Conservation (phyloP, 1,139 yeast species). For the Debaryomyces robertsiae region DNA sequence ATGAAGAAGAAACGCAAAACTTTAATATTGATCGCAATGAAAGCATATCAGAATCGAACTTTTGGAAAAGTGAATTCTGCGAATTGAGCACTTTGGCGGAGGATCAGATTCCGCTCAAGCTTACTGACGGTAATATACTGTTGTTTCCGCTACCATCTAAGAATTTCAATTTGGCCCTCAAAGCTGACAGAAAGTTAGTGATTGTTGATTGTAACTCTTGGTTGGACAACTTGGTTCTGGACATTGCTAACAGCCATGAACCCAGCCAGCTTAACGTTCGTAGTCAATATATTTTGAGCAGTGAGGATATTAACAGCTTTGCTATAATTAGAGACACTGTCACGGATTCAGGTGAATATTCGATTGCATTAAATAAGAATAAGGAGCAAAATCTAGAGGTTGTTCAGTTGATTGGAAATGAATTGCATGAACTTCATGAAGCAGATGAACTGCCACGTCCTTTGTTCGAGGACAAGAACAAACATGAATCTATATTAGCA, state of each 20-base stretch:
- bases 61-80: constrained; percentile 19
- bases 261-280: constrained; percentile 1
- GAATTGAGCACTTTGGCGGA: constrained; percentile 18
- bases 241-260: constrained; percentile 1
- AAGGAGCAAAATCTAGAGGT: constrained; percentile 17
- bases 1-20: constrained; percentile 11
- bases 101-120: constrained; percentile 14
- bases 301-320: constrained; percentile 13
- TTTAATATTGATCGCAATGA: constrained; percentile 3
- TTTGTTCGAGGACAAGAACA: not conserved
- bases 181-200: constrained; percentile 1
- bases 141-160: constrained; percentile 7
- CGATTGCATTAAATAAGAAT: constrained; percentile 18
- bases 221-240: constrained; percentile 3
- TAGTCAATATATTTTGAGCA: constrained; percentile 8
- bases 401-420: not conserved
- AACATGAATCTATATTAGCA: constrained; percentile 10
- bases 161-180: constrained; percentile 7
- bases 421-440: not conserved
- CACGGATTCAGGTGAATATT: constrained; percentile 29
- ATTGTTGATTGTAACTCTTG: constrained; percentile 7
- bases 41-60: constrained; percentile 11
- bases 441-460: not conserved
- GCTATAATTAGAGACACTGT: constrained; percentile 28
- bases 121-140: not conserved